phyloP scores from a whole-genome alignment of 352 stramenopile species.

The Phytophthora citrophthora region DNA sequence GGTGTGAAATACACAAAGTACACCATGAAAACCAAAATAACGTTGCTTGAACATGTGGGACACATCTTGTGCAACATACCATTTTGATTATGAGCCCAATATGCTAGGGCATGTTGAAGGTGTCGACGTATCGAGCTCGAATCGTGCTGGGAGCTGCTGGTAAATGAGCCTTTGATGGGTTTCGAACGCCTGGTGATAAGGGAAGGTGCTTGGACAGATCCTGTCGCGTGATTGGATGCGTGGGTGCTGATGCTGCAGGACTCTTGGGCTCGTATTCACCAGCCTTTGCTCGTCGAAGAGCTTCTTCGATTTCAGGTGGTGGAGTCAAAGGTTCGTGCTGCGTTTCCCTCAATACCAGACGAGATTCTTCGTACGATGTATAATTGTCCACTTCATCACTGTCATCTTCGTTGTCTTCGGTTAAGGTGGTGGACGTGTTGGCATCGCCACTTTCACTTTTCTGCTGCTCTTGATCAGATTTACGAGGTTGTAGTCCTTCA shows the following conservation, averaged over 20 bases:
- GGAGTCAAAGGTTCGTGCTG: conserved; percentile 43
- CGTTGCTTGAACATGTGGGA: no score
- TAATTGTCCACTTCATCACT: conserved; percentile 31
- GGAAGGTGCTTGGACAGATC: conserved; percentile 23
- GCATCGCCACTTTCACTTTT: conserved; percentile 18
- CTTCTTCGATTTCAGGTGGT: conserved; percentile 51
- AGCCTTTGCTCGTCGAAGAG: conserved; percentile 43
- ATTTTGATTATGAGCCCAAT: neutral
- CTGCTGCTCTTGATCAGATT: conserved; percentile 14
- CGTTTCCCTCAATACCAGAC: conserved; percentile 19
- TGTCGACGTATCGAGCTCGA: conserved; percentile 51
- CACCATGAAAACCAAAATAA: neutral
- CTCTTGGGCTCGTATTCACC: conserved; percentile 11
- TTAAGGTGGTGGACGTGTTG: conserved; percentile 20
- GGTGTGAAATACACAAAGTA: neutral
- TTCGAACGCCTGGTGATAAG: conserved; percentile 18
- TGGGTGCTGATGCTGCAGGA: conserved; percentile 14
- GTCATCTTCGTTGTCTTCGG: conserved; percentile 23
- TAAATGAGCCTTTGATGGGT: conserved; percentile 22
- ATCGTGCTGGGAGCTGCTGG: conserved; percentile 21
- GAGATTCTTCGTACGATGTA: conserved; percentile 32
- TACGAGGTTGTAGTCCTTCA: neutral
- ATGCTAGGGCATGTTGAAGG: conserved; percentile 44
- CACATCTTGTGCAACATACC: neutral
- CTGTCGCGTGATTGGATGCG: conserved; percentile 15